Conservation (phyloP, 2,329 filamentous ascomycete genomes). For the Capronia coronata region DNA sequence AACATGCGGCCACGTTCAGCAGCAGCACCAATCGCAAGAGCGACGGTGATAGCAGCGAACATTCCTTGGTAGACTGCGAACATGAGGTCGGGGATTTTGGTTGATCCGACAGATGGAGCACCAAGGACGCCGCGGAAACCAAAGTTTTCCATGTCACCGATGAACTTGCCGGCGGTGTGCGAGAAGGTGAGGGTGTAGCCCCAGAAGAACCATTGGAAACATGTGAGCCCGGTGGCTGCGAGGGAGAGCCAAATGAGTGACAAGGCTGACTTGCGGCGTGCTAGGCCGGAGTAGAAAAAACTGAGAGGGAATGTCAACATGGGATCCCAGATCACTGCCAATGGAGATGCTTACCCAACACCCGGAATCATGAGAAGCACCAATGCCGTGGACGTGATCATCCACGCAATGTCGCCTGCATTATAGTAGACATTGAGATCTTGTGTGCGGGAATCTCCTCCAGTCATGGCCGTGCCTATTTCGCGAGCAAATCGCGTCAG, state of each 20-base stretch:
- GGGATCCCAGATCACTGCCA: not conserved
- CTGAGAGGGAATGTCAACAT: conserved; percentile 37
- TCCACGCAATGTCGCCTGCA: conserved; percentile 77
- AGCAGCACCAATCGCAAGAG: conserved; percentile 75
- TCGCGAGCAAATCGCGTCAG: not conserved
- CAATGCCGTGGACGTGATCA: conserved; percentile 67
- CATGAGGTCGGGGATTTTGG: conserved; percentile 70
- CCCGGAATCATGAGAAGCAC: conserved; percentile 91
- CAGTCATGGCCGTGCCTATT: conserved; percentile 51
- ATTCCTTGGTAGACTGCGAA: conserved; percentile 83
- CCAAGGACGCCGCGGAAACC: conserved; percentile 71
- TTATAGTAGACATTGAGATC: conserved; percentile 83
- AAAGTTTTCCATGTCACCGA: conserved; percentile 73
- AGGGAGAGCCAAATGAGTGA: conserved; percentile 80
- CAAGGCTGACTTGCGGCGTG: conserved; percentile 79
- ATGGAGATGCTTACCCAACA: conserved; percentile 52
- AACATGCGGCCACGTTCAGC: conserved; percentile 84
- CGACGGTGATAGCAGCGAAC: conserved; percentile 60
- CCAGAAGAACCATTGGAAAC: conserved; percentile 96
- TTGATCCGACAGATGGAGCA: conserved; percentile 65
- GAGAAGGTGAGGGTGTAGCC: conserved; percentile 80
- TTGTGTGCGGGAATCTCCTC: conserved; percentile 59
- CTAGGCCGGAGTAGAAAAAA: conserved; percentile 90
- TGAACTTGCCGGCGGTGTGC: conserved; percentile 65
- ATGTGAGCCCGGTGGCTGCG: conserved; percentile 70